Conservation (phyloP, 2,329 filamentous ascomycete species). For the Diaporthe sp. region DNA sequence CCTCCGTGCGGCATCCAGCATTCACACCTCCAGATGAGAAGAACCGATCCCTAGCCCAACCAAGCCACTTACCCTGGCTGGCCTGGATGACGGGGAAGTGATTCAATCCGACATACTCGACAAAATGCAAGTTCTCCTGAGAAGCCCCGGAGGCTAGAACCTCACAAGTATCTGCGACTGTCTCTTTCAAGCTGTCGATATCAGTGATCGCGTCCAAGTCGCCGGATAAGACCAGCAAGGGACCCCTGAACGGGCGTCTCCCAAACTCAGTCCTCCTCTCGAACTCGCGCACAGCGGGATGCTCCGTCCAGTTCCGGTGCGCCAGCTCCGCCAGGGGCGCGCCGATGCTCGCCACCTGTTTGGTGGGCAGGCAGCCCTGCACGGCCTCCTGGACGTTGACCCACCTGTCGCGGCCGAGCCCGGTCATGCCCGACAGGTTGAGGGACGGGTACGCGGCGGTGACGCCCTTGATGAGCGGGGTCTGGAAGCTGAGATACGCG, state of each 20-base stretch:
- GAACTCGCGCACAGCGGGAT: neutral
- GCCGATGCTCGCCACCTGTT: neutral
- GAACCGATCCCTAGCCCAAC: neutral
- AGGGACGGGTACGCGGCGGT: conserved; percentile 17
- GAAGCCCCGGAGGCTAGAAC: too few species aligned
- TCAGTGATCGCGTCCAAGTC: neutral
- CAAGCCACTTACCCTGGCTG: conserved; percentile 7
- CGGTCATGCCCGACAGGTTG: conserved; percentile 17
- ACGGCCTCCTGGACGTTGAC: conserved; percentile 17
- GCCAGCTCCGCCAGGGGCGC: neutral
- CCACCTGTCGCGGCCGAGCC: conserved; percentile 7
- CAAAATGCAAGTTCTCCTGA: neutral
- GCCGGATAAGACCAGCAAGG: neutral
- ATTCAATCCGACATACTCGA: neutral
- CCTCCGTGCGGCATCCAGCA: neutral
- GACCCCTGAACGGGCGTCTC: neutral
- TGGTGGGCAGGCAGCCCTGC: conserved; percentile 25
- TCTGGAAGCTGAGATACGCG: neutral
- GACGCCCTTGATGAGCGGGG: conserved; percentile 3
- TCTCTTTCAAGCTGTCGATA: neutral
- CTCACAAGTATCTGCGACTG: neutral
- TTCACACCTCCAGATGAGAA: neutral
- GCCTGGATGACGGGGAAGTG: conserved; percentile 13
- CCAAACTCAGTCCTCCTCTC: neutral
- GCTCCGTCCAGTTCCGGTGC: conserved; percentile 5